Evolutionary conservation across 225 moss, liverwort and hornwort species (phyloP), one percentile per base, ranked within the genome.

Genomic region (Rhytidiadelphus loreus): DNA sequence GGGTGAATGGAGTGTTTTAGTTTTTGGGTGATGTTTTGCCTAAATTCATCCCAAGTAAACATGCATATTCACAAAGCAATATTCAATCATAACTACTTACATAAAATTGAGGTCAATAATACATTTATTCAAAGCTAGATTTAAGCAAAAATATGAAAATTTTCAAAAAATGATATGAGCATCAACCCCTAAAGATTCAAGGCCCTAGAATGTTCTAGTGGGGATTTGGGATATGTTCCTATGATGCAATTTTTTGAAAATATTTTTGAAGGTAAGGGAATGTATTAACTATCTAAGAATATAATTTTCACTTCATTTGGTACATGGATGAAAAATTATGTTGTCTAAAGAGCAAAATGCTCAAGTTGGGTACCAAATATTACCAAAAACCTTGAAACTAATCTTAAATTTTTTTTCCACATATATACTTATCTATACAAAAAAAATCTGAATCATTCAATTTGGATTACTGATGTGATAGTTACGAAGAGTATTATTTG

Each of bases 331-430:
- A 68, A 68, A 68, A 68, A n/a, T 7, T 68, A 22, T 12, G 7
- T 2, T 4, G 1, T 7, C 3, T 12, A 2, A 68, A 22, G 12
- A 2, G 0, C 11, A 37, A 65, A 65, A 37, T 37, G 3, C 20
- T 65, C 20, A 63, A 63, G 32, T 4, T 3, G 0, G 5, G 11
- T 19, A 35, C 5, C 20, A 64, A 35, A 33, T 64, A 9, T 64
- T 33, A 64, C 33, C 9, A 15, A 30, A 61, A 29, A 7, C 7
- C 3, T 28, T 28, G 0, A 13, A 61, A 29, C 2, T 29, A 61
- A 60, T 28, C 25, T 25, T 5, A 46, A 46, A 2, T 12, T 12
- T 26, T 12, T 13, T 25, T 59, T 14, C 7, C 16, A 62, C 16
- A 62, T 63, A 17, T 63, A 17, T 63, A 0, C 1, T 63, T 63